Evolutionary conservation across 2,329 filamentous ascomycete genomes (phyloP), one percentile per base, ranked within the genome.

Genomic region (Cordyceps pruinosa): DNA sequence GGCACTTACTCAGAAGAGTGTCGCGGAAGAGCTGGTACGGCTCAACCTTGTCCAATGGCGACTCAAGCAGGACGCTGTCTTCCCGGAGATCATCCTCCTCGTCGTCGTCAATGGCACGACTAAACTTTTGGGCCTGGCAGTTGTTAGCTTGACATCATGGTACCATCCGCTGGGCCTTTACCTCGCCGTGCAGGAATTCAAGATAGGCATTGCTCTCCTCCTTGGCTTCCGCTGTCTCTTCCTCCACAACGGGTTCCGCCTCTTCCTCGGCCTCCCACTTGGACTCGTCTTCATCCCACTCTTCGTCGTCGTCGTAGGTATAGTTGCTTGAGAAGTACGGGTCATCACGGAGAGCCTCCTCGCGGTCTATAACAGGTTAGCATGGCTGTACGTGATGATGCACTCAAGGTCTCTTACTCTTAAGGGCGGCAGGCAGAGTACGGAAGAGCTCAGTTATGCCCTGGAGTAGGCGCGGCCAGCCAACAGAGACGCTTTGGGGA

Each of bases 201-300:
- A 99, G 83, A 70, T 99, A 99, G 6, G 93, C 90, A 25, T 89
- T 88, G 70, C 90, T 94, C 73, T 97, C 93, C 66, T 97, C 93
- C 67, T 91, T 89, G 65, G 85, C 80, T 60, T 96, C 87, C 3
- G 70, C 72, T 15, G 74, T 66, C 55, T 82, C 82, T 61, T 90
- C 89, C 28, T 83, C 83, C 6, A 56, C 58, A 26, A 85, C 84
- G 61, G 84, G 83, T 61, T 83, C 81, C 25, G 12, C 21, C 58
- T 88, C 86, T 37, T 87, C 82, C 62, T 90, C 89, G 44, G 80
- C 85, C 58, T 86, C 84, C 90, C 90, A 96, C 69, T 89, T 84
- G 51, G 84, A 84, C 56, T 90, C 92, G 39, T 92, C 90, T 42
- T 91, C 89, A 48, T 87, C 87, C 76, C 89, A 90, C 59, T 90